Conservation (phyloP, 2,329 filamentous ascomycete species). For the Aspergillus niger region DNA sequence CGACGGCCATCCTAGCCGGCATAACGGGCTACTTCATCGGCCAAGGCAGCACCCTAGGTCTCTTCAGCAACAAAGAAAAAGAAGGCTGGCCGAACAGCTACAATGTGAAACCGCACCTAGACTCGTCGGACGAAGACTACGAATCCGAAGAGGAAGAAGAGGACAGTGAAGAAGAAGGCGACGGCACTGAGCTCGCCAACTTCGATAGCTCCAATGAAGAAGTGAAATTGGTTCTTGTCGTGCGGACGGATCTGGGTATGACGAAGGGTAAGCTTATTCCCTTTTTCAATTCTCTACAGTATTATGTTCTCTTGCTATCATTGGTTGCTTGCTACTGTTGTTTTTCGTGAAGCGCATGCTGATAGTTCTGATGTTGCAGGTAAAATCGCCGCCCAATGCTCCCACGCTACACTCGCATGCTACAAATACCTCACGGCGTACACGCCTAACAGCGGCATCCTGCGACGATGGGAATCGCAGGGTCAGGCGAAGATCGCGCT, state of each 20-base stretch:
- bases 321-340: not conserved
- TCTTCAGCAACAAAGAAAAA: slow-evolving; percentile 60
- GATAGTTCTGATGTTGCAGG: slow-evolving; percentile 55
- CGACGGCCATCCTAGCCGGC: slow-evolving; percentile 72
- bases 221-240: slow-evolving; percentile 91
- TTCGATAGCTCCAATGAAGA: slow-evolving; percentile 66
- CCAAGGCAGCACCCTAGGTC: slow-evolving; percentile 67
- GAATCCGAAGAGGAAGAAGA: slow-evolving; percentile 61
- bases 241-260: slow-evolving; percentile 94
- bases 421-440: slow-evolving; percentile 76
- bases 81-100: slow-evolving; percentile 58
- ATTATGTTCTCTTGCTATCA: not conserved
- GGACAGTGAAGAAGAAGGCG: slow-evolving; percentile 69
- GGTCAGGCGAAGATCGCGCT: slow-evolving; percentile 95
- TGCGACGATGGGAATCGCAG: slow-evolving; percentile 79
- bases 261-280: slow-evolving; percentile 71
- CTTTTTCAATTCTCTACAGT: not conserved
- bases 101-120: slow-evolving; percentile 49
- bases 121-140: slow-evolving; percentile 44
- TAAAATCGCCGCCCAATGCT: slow-evolving; percentile 95
- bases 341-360: not conserved
- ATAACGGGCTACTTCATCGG: slow-evolving; percentile 74
- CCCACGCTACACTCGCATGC: slow-evolving; percentile 94
- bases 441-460: slow-evolving; percentile 59
- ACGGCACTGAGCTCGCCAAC: slow-evolving; percentile 49